Evolutionary conservation across 441 rosid genomes (phyloP), one percentile per base, ranked within the genome.

Genomic region (Sinapis alba): DNA sequence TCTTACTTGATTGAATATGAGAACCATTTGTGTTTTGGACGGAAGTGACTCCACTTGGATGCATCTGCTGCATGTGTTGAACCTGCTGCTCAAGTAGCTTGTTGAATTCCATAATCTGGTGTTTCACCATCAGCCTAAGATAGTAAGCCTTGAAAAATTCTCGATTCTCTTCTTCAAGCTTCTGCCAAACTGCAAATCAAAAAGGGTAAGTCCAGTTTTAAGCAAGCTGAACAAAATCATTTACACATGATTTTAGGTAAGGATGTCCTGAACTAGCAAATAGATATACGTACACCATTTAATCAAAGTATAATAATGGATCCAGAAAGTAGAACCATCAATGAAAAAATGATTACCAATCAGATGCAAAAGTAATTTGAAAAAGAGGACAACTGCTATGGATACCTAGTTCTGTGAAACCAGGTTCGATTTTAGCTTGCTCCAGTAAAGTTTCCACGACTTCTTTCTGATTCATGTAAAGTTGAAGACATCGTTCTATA

Each of bases 361-460:
- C 28, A 45, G 20, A 69, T 38, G 43, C 72, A 30, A 63, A 58
- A 15, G 8, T 36, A 2, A 23, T 20, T 1, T 21, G 12, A 2
- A 24, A 51, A 28, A 21, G 26, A 12, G 10, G 23, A 32, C 4
- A 19, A 32, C 19, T 71, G 43, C 6, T 41, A 53, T 19, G 73
- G 13, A 9, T 93, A 96, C 99, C 99, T 64, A 93, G 98, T 83
- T 96, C 96, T 53, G 99, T 96, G 78, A 96, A 96, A n/a, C 96
- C 94, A 72, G 98, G 99, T 82, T 96, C 98, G 80, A 96, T 93
- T 82, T 92, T 93, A 65, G 99, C 99, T 68, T 88, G 94, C 66
- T 71, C 90, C 71, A 88, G 83, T 73, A 96, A 80, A 41, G 98
- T 93, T 19, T 92, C 90, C 72, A 90, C 89, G 11, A 93, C 99